Evolutionary conservation across 352 stramenopile genomes (phyloP).

Genomic region (Globisporangium rhizosaccharum): DNA sequence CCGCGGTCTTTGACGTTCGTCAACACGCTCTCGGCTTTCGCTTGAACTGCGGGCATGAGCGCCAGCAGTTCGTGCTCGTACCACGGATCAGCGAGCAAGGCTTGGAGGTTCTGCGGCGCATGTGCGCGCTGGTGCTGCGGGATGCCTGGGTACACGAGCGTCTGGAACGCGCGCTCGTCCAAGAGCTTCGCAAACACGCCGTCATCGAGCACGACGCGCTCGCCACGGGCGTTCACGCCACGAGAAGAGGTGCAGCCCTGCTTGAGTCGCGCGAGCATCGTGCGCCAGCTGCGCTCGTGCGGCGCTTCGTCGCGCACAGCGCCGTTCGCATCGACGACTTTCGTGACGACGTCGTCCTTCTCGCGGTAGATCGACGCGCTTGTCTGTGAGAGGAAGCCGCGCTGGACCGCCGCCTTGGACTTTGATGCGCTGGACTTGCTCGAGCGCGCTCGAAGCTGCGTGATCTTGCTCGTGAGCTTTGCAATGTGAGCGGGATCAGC

Average conservation of each 20-base stretch:
- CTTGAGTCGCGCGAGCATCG: conserved; percentile 61
- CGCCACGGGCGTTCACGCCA: conserved; percentile 47
- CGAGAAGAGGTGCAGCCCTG: conserved; percentile 37
- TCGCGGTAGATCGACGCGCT: conserved; percentile 55
- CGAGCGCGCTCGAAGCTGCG: conserved; percentile 3
- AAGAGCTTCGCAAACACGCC: conserved; percentile 79
- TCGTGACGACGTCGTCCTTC: conserved; percentile 41
- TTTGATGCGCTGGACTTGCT: not conserved
- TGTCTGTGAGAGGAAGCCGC: conserved; percentile 45
- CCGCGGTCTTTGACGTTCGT: conserved; percentile 77
- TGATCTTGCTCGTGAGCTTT: conserved; percentile 25
- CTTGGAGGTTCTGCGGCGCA: conserved; percentile 66
- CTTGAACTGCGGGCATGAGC: conserved; percentile 80
- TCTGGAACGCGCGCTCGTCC: conserved; percentile 61
- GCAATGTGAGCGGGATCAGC: conserved; percentile 52
- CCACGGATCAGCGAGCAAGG: conserved; percentile 67
- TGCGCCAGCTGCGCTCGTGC: conserved; percentile 45
- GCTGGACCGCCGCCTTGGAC: conserved; percentile 19
- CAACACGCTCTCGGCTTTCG: conserved; percentile 70
- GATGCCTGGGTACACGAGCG: conserved; percentile 76
- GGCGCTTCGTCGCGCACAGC: conserved; percentile 22
- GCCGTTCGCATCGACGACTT: conserved; percentile 20
- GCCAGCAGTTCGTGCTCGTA: conserved; percentile 74
- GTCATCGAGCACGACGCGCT: conserved; percentile 66
- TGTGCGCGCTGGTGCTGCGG: conserved; percentile 56